Base-by-base conservation (phyloP, 2,329 filamentous ascomycete species). In the Scorias spongiosa region DNA sequence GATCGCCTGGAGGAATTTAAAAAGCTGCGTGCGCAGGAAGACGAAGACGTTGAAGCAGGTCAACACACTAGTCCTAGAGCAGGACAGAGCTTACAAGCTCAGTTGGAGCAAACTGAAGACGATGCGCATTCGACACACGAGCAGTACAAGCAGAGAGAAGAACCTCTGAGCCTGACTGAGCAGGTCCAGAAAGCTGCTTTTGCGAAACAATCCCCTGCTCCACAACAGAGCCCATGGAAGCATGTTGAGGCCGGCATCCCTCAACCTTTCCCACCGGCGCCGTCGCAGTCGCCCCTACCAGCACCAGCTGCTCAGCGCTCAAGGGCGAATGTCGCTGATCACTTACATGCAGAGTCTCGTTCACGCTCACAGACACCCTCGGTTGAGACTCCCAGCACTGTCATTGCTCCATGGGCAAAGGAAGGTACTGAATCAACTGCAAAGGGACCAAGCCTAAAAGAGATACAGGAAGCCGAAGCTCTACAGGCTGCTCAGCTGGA, bases 381-480 rank as follows among this genome's bases (percentile, higher is more conserved):
- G 0, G 66, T 72, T 26, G 78, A 81, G 42, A 75, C 75, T 1
- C 73, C 75, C 6, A 71, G 72, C 42, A 72, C 87, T 3, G 85
- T 89, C 0, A 68, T 95, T 51, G 91, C 91, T 0, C 91, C 91
- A 0, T 98, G 91, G 91, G 91, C 91, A 5, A 91, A 91, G 61
- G 87, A 96, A 51, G 74, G 75, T 2, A 66, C 69, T 36, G 81
- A 83, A 41, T 32, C 29, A 32, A 66, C 71, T 5, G 78, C 84
- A 36, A 93, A 84, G 63, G 88, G 87, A 0, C 91, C 89, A 2
- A 95, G 88, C 47, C 69, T 98, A 49, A 93, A 87, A 66, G 88
- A 98, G 59, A 98, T 98, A 18, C 91, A 98, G 62, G 89, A 94
- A 62, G 81, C 85, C 4, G 91, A 98, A 62, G 89, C 89, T 30